Conservation (phyloP, 495 filamentous ascomycete species). For the Rhypophila decipiens region DNA sequence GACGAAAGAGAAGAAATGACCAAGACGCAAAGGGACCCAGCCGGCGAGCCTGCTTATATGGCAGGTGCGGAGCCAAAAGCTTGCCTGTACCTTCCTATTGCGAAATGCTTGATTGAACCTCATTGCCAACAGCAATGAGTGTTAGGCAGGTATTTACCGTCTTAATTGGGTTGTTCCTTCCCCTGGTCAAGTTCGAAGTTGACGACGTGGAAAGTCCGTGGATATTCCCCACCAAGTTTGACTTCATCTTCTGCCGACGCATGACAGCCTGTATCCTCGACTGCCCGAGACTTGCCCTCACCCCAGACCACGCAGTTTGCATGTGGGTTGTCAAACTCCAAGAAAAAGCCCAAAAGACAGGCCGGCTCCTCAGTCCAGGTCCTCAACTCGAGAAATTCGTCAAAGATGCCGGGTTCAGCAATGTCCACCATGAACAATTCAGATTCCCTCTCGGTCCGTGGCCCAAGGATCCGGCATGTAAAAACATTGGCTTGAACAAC, state of each 20-base stretch:
- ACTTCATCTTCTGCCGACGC: slow-evolving; percentile 58
- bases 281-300: slow-evolving; percentile 49
- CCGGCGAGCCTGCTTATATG: too few species aligned
- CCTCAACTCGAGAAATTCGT: slow-evolving; percentile 32
- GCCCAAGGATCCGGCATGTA: slow-evolving; percentile 50
- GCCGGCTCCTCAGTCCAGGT: slow-evolving; percentile 37
- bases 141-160: too few species aligned
- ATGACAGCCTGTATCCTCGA: slow-evolving; percentile 53
- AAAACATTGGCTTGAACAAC: slow-evolving; percentile 41
- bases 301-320: slow-evolving; percentile 27
- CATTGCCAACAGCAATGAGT: too few species aligned
- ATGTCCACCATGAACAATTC: slow-evolving; percentile 41
- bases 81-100: too few species aligned
- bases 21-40: too few species aligned
- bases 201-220: slow-evolving; percentile 57
- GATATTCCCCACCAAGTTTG: slow-evolving; percentile 44
- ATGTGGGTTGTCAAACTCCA: slow-evolving; percentile 30
- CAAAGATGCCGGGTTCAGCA: slow-evolving; percentile 49
- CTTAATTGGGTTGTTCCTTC: too few species aligned
- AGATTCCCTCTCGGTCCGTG: slow-evolving; percentile 55
- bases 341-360: slow-evolving; percentile 26
- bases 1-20: too few species aligned
- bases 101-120: too few species aligned
- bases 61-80: too few species aligned
- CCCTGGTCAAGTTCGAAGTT: slow-evolving; percentile 58